phyloP scores from a whole-genome alignment of 2,329 filamentous ascomycete genomes.

The Colletotrichum ledebouriae region DNA sequence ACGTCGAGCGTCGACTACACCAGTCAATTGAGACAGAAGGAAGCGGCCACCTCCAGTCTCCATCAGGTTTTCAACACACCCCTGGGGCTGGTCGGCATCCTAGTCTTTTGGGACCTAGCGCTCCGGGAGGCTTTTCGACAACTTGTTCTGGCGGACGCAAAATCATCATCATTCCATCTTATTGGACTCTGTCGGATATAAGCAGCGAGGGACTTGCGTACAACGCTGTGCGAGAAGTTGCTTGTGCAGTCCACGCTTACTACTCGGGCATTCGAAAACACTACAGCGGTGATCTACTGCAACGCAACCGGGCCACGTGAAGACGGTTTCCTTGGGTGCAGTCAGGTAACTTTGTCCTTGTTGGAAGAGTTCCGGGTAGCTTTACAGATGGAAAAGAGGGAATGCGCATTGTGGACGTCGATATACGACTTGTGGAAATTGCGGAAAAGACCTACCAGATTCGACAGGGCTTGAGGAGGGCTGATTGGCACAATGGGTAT shows the following conservation, averaged over 20 bases:
- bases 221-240: constrained; percentile 65
- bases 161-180: too few species aligned
- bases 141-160: too few species aligned
- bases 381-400: constrained; percentile 64
- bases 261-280: constrained; percentile 69
- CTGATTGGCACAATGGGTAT: constrained; percentile 59
- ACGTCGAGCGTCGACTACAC: too few species aligned
- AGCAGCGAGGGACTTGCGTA: constrained; percentile 55
- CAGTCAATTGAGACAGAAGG: too few species aligned
- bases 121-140: too few species aligned
- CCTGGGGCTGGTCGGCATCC: too few species aligned
- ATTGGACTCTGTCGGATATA: constrained; percentile 21
- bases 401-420: constrained; percentile 63
- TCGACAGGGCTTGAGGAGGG: constrained; percentile 48
- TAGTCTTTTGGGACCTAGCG: too few species aligned
- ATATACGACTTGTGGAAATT: constrained; percentile 66
- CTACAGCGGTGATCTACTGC: constrained; percentile 67
- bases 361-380: constrained; percentile 61
- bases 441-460: constrained; percentile 69
- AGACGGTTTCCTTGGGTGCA: constrained; percentile 64
- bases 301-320: constrained; percentile 66
- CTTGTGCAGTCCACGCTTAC: constrained; percentile 66
- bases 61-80: too few species aligned
- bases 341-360: constrained; percentile 69
- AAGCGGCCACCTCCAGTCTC: too few species aligned